Evolutionary conservation across 345 rosid species (phyloP).

Genomic region (Cardamine chenopodiifolia): DNA sequence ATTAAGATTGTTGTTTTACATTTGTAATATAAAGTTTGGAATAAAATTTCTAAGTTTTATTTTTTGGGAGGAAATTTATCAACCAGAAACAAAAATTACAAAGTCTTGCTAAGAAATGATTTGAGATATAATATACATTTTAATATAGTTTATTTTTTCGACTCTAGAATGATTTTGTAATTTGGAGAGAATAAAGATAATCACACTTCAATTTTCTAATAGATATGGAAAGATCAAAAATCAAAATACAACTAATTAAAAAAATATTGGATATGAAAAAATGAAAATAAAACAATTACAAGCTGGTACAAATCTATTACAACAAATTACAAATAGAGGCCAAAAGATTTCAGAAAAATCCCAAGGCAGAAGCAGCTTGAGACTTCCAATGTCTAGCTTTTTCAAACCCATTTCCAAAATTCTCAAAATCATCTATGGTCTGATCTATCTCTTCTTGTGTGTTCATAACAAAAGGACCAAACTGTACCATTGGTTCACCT

Average conservation of each 20-base stretch:
- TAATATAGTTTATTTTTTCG: too few relatives aligned
- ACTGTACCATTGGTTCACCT: slow-evolving; percentile 71
- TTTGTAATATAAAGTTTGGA: not conserved
- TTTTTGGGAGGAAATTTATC: not conserved
- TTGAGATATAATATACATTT: not conserved
- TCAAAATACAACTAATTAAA: not conserved
- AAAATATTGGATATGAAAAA: not conserved
- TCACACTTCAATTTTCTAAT: not conserved
- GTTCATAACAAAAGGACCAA: slow-evolving; percentile 94
- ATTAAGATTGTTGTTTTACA: not conserved
- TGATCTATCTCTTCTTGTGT: slow-evolving; percentile 77
- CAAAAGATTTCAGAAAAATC: slow-evolving; percentile 39
- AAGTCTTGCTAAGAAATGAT: not conserved
- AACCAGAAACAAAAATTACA: not conserved
- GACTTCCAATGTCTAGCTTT: slow-evolving; percentile 84
- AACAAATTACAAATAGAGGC: not conserved
- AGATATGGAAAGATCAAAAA: not conserved
- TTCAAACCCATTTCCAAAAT: slow-evolving; percentile 74
- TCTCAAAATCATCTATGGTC: slow-evolving; percentile 72
- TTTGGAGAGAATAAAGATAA: not conserved
- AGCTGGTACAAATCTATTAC: not conserved
- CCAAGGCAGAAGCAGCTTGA: slow-evolving; percentile 52
- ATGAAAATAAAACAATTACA: not conserved
- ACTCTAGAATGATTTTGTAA: not conserved
- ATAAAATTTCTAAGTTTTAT: too few relatives aligned